Base-by-base conservation (phyloP, 257 asterid genomes). In the Cynanchum wilfordii region DNA sequence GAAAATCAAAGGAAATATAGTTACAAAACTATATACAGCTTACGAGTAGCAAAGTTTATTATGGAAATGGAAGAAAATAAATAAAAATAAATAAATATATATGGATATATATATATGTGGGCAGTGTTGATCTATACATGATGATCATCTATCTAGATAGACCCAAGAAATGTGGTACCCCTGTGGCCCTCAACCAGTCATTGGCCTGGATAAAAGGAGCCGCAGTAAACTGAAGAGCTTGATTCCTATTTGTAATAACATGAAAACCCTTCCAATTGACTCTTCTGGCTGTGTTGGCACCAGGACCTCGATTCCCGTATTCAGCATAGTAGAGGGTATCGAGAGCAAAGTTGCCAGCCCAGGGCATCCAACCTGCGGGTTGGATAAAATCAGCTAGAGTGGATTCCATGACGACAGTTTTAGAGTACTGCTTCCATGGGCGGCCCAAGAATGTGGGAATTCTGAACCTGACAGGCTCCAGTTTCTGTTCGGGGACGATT, bases 291-390 rank as follows among this genome's bases (percentile, higher is more conserved):
- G 82, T 84, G 25, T 73, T 24, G 52, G 79, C 75, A 10, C 84
- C 86, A 0, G 87, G 88, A 5, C 90, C 86, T 0, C 78, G 65
- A 66, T 86, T 84, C 38, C 36, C 82, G 11, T 78, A 77, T 80
- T 82, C 88, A 29, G 82, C 74, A 47, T 74, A 80, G n/a, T 70
- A 64, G 0, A 49, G 65, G 0, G 86, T 86, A 69, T 80, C 86
- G 13, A 80, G 84, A n/a, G 80, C 84, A 40, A 80, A 70, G 57
- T 69, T 75, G 3, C 87, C 87, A 3, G 49, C 16, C 90, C 88
- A 84, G 0, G 83, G 85, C 77, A 84, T 51, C 88, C 88, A 84
- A 12, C 87, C 86, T 1, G 50, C 73, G 0, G 86, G 88, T 10
- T 76, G 83, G 20, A 86, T 79, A 72, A 86, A 84, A 24, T 78